Base-by-base conservation (phyloP, 1,284 basidiomycete species). In the Caloboletus inedulis region DNA sequence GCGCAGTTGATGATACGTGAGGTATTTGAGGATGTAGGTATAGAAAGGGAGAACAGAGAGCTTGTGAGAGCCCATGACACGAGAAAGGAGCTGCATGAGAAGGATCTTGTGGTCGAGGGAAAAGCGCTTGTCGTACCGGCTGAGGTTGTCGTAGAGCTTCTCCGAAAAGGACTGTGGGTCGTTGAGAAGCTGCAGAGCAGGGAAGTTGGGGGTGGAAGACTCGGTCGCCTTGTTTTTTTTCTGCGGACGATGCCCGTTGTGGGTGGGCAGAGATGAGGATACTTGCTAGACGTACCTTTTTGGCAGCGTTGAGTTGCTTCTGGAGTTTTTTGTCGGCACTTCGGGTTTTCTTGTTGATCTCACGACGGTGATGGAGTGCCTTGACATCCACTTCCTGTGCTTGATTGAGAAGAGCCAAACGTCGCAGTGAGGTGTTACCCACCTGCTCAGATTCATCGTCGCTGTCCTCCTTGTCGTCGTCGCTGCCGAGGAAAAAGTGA, bases 91-190 rank as follows among this genome's bases (percentile, higher is more conserved):
- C 69, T 98, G 94, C 93, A 99, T 97, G 66, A 98, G 80, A 58
- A 98, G 80, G 54, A 99, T 89, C 74, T 98, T 98, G 79, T 98
- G 96, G 62, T 98, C 95, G 59, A 99, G 82, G 19, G 91, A 89
- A 68, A 91, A 94, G 16, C 89, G 86, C 71, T 95, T 97, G 79
- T 98, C 95, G 70, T 95, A 85, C 40, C 81, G 81, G 65, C 85
- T 85, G 46, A 99, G 76, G 50, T 85, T 82, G 65, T 96, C 91
- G 68, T 94, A 98, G 1, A 99, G 81, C 69, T 91, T 94, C 73
- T 99, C 97, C 31, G 87, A 89, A 67, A 99, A 98, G 1, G 89
- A 90, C 71, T 99, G 96, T 0, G 97, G 94, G 68, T 99, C 97
- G 64, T 97, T 85, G 49, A 99, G 79, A 12, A 99, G 82, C 65